Evolutionary conservation across 1,284 basidiomycete genomes (phyloP).

Genomic region (Pseudozyma sp.): DNA sequence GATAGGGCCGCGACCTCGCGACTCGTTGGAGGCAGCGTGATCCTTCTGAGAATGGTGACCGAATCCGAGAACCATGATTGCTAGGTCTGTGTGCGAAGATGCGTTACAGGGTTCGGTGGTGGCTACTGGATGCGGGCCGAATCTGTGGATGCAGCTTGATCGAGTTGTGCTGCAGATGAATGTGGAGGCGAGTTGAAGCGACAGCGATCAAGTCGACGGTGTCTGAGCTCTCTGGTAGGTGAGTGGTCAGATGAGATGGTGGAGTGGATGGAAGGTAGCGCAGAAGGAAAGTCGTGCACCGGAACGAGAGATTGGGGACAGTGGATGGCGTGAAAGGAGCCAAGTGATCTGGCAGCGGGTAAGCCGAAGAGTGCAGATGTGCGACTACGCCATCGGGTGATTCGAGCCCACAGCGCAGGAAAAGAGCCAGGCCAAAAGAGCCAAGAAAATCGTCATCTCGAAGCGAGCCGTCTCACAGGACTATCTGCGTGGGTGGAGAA

Average conservation of each 20-base stretch:
- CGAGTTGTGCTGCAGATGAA: not conserved
- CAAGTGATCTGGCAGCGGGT: not conserved
- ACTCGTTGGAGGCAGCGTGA: slow-evolving; percentile 21
- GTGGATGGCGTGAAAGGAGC: slow-evolving; percentile 8
- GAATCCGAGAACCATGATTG: slow-evolving; percentile 48
- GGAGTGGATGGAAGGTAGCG: not conserved
- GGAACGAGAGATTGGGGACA: not conserved
- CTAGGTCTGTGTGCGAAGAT: not conserved
- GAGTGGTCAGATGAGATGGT: not conserved
- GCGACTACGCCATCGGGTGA: slow-evolving; percentile 1
- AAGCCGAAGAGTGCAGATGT: slow-evolving; percentile 1
- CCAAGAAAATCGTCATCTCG: slow-evolving; percentile 19
- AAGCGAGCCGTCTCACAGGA: slow-evolving; percentile 5
- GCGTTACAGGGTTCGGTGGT: not conserved
- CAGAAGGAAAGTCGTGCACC: not conserved
- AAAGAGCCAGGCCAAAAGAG: slow-evolving; percentile 4
- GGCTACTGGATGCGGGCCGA: not conserved
- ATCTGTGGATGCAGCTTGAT: not conserved
- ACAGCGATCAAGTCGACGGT: not conserved
- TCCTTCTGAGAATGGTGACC: slow-evolving; percentile 52
- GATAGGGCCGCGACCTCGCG: slow-evolving; percentile 58
- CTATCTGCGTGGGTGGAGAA: too few species aligned
- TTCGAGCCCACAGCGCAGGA: not conserved
- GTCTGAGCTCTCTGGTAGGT: not conserved
- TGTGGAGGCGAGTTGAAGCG: not conserved